These are phyloP conservation scores for Pinus taeda DNA, from an alignment of 75 land plant species.

Conservation along the genomic window DNA sequence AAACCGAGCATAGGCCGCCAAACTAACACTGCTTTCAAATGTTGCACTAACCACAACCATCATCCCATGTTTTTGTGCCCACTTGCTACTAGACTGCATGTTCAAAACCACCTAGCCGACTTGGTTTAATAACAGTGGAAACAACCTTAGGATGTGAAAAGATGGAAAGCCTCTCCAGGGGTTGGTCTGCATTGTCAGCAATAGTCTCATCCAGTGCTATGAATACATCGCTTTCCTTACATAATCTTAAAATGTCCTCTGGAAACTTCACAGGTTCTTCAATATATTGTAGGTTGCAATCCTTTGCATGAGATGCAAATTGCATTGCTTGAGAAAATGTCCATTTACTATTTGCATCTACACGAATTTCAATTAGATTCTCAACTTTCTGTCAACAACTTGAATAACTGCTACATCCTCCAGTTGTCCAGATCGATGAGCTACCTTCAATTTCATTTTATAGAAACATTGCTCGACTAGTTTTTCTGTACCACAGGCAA, in stretches of 20 bases:
- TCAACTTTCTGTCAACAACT: constrained; percentile 75
- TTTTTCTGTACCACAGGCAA: constrained; percentile 48
- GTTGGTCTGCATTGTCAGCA: no score
- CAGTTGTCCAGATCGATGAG: constrained; percentile 56
- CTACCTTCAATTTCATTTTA: constrained; percentile 90
- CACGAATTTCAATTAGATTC: constrained; percentile 60
- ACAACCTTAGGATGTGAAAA: no score
- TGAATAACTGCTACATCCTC: constrained; percentile 84
- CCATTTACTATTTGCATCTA: constrained; percentile 93
- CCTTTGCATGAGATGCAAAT: constrained; percentile 59
- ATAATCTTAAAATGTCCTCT: no score
- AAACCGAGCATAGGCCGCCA: constrained; percentile 79
- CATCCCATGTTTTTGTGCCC: constrained; percentile 75
- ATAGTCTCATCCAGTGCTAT: no score
- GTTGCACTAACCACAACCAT: constrained; percentile 79
- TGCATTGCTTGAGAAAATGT: constrained; percentile 66
- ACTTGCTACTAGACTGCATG: constrained; percentile 65
- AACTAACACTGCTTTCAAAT: constrained; percentile 81
- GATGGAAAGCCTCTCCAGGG: no score
- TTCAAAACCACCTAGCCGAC: constrained; percentile 92
- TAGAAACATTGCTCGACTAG: constrained; percentile 81
- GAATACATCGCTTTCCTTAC: no score
- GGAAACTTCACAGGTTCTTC: constrained; percentile 47
- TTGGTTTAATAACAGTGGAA: constrained; percentile 74
- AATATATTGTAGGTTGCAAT: constrained; percentile 68